phyloP scores from a whole-genome alignment of 208 protist species.

The Crithidia sp. region DNA sequence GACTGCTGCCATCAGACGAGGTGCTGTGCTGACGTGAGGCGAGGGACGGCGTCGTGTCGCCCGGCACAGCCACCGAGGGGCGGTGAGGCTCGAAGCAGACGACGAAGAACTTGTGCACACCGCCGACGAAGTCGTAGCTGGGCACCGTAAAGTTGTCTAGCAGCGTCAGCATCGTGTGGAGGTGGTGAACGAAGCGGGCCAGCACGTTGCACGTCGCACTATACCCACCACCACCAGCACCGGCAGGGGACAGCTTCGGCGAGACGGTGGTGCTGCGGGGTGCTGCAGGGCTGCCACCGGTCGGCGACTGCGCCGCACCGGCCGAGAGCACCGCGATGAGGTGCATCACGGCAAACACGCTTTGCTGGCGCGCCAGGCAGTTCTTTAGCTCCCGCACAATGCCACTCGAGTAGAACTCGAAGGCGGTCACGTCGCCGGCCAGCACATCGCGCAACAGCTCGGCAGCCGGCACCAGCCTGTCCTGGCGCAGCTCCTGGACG shows the following conservation, averaged over 20 bases:
- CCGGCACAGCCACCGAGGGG: conserved; percentile 19
- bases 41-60: conserved; percentile 6
- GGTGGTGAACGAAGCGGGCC: conserved; percentile 31
- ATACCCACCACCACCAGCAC: neutral
- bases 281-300: too few relatives aligned
- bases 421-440: conserved; percentile 54
- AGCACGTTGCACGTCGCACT: conserved; percentile 17
- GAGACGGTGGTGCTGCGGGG: neutral
- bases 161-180: conserved; percentile 44
- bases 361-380: conserved; percentile 24
- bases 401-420: conserved; percentile 67
- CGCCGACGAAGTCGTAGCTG: conserved; percentile 25
- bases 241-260: neutral
- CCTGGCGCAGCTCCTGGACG: conserved; percentile 43
- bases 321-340: conserved; percentile 30
- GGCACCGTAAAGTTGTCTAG: conserved; percentile 38
- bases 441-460: conserved; percentile 45
- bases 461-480: conserved; percentile 49
- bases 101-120: conserved; percentile 28
- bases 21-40: neutral
- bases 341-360: conserved; percentile 33
- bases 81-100: conserved; percentile 37
- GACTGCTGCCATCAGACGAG: neutral
- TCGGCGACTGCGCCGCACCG: neutral
- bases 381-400: conserved; percentile 38